These are phyloP conservation scores for Boletus fagicola DNA, from an alignment of 768 basidiomycete genomes.

Conservation along the genomic window DNA sequence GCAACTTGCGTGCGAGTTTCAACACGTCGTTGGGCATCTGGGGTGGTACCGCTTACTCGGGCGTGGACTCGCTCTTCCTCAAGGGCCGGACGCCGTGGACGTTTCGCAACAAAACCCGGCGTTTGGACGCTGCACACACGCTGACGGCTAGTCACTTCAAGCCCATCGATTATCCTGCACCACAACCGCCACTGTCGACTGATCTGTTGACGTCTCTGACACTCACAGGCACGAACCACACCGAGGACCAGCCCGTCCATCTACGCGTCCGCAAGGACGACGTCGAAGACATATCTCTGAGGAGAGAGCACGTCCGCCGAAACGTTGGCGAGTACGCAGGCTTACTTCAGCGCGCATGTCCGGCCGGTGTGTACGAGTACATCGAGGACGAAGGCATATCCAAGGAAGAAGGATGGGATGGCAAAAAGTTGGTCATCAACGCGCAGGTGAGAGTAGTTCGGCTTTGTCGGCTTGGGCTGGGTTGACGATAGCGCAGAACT, in stretches of 20 bases:
- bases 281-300: constrained; percentile 42
- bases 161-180: constrained; percentile 83
- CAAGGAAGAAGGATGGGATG: constrained; percentile 61
- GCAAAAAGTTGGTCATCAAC: constrained; percentile 93
- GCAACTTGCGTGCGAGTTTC: constrained; percentile 91
- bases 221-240: constrained; percentile 92
- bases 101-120: constrained; percentile 59
- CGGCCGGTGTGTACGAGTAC: constrained; percentile 97
- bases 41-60: constrained; percentile 89
- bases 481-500: constrained; percentile 66
- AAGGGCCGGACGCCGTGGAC: constrained; percentile 92
- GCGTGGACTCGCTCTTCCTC: constrained; percentile 80
- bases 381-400: constrained; percentile 62
- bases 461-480: background rate
- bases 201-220: constrained; percentile 89
- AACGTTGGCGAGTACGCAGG: constrained; percentile 85
- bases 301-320: constrained; percentile 64
- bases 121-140: constrained; percentile 70
- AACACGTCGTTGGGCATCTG: constrained; percentile 72
- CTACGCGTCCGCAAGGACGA: constrained; percentile 56
- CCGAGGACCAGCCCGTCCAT: constrained; percentile 95
- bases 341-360: constrained; percentile 85
- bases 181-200: constrained; percentile 87
- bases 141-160: constrained; percentile 59
- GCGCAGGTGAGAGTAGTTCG: constrained; percentile 68